Percentiles rank a stretch among this genome's conserved stretches.
phyloP scores from a whole-genome alignment of 768 basidiomycete species.

The Russula sp. region DNA sequence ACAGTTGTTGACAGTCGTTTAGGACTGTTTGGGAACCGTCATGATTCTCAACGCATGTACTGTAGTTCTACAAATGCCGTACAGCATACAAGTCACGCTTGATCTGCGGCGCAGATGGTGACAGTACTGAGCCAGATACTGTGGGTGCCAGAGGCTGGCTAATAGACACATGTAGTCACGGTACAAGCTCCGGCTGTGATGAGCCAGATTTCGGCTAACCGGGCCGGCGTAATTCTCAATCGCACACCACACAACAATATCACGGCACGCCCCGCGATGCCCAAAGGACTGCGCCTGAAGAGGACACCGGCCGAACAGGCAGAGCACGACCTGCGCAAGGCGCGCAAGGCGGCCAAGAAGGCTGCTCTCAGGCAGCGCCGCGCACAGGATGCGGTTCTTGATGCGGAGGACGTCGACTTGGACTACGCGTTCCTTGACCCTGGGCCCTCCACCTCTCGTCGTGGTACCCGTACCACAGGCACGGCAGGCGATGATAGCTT shows the following conservation, averaged over 20 bases:
- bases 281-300: slow-evolving; percentile 34
- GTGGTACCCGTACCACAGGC: slow-evolving; percentile 41
- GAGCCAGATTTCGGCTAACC: neutral
- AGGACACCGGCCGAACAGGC: slow-evolving; percentile 35
- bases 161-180: too few species aligned
- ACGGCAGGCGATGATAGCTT: slow-evolving; percentile 63
- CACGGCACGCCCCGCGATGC: slow-evolving; percentile 6
- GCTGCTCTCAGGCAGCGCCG: slow-evolving; percentile 28
- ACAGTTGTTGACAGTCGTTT: too few species aligned
- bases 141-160: too few species aligned
- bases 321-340: slow-evolving; percentile 34
- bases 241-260: neutral
- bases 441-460: slow-evolving; percentile 34
- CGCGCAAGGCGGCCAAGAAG: slow-evolving; percentile 48
- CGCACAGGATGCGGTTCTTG: neutral
- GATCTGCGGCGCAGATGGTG: too few species aligned
- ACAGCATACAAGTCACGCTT: too few species aligned
- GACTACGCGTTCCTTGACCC: slow-evolving; percentile 17
- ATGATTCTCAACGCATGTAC: too few species aligned
- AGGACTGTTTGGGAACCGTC: too few species aligned
- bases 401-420: neutral
- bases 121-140: too few species aligned
- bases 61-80: too few species aligned
- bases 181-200: too few species aligned
- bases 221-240: neutral